These are phyloP conservation scores for Phytophthora sojae DNA, from an alignment of 352 stramenopile genomes.

Conservation along the genomic window DNA sequence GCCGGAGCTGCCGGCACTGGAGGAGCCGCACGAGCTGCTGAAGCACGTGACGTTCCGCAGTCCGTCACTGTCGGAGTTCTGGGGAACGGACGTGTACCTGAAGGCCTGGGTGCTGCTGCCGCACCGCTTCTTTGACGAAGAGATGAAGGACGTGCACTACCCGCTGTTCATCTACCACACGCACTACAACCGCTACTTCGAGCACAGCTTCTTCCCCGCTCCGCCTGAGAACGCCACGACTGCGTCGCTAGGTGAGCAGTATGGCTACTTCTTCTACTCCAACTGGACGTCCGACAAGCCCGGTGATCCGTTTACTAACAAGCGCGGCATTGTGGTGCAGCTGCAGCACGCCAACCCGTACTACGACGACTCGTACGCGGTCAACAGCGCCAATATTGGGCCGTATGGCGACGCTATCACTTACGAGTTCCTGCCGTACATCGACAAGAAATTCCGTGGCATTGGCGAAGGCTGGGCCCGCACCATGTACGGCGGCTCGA, in stretches of 20 bases:
- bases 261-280: constrained; percentile 72
- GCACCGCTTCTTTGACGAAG: constrained; percentile 67
- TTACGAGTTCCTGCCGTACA: constrained; percentile 75
- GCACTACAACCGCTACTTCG: constrained; percentile 73
- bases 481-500: constrained; percentile 83
- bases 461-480: constrained; percentile 71
- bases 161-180: constrained; percentile 82
- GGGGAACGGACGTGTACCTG: constrained; percentile 71
- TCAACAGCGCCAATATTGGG: constrained; percentile 81
- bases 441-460: constrained; percentile 68
- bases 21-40: constrained; percentile 60
- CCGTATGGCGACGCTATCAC: constrained; percentile 82
- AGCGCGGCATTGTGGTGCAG: constrained; percentile 78
- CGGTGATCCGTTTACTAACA: constrained; percentile 27
- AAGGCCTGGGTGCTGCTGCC: constrained; percentile 80
- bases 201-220: constrained; percentile 56
- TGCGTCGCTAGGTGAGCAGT: constrained; percentile 46
- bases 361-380: constrained; percentile 83
- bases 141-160: constrained; percentile 64
- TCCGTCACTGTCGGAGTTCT: constrained; percentile 66
- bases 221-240: constrained; percentile 36
- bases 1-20: constrained; percentile 41
- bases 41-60: constrained; percentile 77
- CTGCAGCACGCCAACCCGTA: constrained; percentile 82
- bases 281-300: constrained; percentile 74